A percentile compares a stretch with the other conserved stretches of the same genome.
Evolutionary conservation across 2,329 filamentous ascomycete genomes (phyloP).

Genomic region (Neurospora crassa): DNA sequence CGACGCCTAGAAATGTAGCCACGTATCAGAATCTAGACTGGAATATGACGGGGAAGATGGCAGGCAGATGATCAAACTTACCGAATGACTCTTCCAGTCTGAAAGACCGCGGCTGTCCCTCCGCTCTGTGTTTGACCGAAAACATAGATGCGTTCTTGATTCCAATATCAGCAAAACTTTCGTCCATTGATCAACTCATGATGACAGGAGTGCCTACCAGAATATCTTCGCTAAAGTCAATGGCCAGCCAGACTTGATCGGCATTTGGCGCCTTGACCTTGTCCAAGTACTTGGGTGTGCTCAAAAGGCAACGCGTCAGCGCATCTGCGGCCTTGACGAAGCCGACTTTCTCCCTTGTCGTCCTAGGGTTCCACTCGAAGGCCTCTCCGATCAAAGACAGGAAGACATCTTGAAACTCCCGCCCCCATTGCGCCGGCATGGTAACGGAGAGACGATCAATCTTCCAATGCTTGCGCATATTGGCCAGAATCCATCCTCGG

Average conservation of each 20-base stretch:
- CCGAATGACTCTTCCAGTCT: background rate
- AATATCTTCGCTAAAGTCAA: too few species aligned
- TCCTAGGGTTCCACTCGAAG: background rate
- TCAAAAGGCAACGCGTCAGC: background rate
- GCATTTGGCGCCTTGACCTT: background rate
- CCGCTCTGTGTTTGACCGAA: too few species aligned
- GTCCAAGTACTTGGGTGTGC: background rate
- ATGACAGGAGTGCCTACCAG: too few species aligned
- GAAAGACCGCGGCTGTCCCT: too few species aligned
- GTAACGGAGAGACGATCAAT: background rate
- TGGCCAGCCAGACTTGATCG: too few species aligned
- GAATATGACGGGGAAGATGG: background rate
- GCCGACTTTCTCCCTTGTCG: background rate
- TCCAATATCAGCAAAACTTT: too few species aligned
- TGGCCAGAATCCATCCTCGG: background rate
- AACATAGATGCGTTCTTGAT: too few species aligned
- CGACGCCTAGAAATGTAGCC: background rate
- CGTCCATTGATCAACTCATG: too few species aligned
- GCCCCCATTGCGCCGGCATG: constrained; percentile 1
- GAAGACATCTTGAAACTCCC: background rate
- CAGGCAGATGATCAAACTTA: background rate
- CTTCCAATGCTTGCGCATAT: background rate
- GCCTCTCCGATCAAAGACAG: background rate
- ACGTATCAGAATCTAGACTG: background rate
- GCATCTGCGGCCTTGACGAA: background rate